Base-by-base conservation (phyloP, 306 rosid genomes). In the Parietaria judaica region DNA sequence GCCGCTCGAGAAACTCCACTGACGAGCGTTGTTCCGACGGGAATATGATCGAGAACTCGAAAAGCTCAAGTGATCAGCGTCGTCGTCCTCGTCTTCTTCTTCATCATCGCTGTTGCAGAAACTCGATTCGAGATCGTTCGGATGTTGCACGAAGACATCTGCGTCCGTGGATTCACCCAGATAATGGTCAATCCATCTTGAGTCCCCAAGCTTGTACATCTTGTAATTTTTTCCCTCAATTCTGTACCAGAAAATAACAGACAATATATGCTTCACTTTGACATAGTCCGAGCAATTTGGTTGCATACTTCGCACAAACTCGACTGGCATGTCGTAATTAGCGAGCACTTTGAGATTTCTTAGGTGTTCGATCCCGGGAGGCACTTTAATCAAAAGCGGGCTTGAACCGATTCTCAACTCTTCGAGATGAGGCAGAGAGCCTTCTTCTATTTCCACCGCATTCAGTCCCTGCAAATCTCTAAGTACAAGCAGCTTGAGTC, bases 341-440 rank as follows among this genome's bases (percentile, higher is more conserved):
- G n/a, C n/a, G 1, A 58, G 63, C 14, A 58, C 5, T 58, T n/a
- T 14, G 49, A 58, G 63, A 38, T 58, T 58, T 58, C 2, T 7
- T 7, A 8, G 31, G 63, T 39, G 31, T 41, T 39, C 6, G 63
- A 71, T 43, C 64, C 47, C 64, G 10, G 46, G 36, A 0, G 77
- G 61, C 8, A 71, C 13, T 56, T 53, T 51, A 31, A 63, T 54
- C 36, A 61, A 23, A 3, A 50, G 53, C 3, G 66, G 58, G 15
- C 48, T 13, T 3, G 35, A 8, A 5, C 35, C 7, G 14, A 69
- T 34, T 0, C 14, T 1, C 17, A 45, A 0, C 66, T 43, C 8
- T 45, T 77, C 67, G 7, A 37, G 66, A 48, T 3, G 17, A 17
- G 41, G 70, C 61, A 77, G 10, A 14, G 72, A 66, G 37, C 55